Percentiles rank a stretch among this genome's conserved stretches.
These are phyloP conservation scores for Asterophora parasitica DNA, from an alignment of 768 basidiomycete genomes.

Conservation along the genomic window DNA sequence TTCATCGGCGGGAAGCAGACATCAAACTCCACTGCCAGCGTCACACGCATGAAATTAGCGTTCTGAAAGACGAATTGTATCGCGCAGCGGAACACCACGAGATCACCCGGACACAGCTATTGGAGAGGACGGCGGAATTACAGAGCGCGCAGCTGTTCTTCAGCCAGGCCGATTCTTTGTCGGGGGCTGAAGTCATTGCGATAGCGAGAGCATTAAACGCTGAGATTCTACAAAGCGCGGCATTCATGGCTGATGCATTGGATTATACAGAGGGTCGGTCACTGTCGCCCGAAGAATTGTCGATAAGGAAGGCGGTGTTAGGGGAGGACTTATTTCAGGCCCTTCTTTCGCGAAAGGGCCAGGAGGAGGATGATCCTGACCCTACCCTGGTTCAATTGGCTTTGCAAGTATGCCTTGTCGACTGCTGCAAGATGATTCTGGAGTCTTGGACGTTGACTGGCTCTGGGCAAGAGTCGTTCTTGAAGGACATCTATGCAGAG, in stretches of 20 bases:
- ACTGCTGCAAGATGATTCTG: conserved; percentile 6
- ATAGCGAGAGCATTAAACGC: conserved; percentile 38
- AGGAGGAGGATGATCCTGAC: conserved; percentile 1
- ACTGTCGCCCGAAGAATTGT: not conserved
- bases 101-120: conserved; percentile 7
- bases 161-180: conserved; percentile 14
- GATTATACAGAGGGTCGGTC: not conserved
- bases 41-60: conserved; percentile 3
- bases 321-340: conserved; percentile 11
- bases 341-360: not conserved
- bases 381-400: conserved; percentile 17
- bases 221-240: conserved; percentile 43
- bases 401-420: conserved; percentile 16
- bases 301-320: not conserved
- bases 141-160: conserved; percentile 14
- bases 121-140: conserved; percentile 13
- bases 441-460: conserved; percentile 13
- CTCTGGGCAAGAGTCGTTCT: not conserved
- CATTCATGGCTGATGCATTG: conserved; percentile 38
- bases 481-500: conserved; percentile 8
- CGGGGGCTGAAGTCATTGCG: conserved; percentile 18
- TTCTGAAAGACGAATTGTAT: conserved; percentile 7
- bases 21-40: not conserved
- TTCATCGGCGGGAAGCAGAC: not conserved
- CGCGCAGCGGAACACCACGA: conserved; percentile 7